These are phyloP conservation scores for Allium fistulosum DNA, from an alignment of 106 monocot species.

Conservation along the genomic window DNA sequence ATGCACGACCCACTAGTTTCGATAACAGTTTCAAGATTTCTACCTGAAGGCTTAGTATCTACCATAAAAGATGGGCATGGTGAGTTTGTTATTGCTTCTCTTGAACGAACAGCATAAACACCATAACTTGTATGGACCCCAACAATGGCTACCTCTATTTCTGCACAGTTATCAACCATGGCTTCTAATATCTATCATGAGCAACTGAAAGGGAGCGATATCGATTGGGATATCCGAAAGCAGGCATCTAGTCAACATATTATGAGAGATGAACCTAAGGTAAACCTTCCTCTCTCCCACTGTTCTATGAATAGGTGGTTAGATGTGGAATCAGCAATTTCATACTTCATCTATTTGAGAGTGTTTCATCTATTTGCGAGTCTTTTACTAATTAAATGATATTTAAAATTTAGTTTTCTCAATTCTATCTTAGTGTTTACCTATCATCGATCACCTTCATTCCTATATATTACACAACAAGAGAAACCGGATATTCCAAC, in stretches of 20 bases:
- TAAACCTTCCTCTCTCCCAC: conserved; percentile 3
- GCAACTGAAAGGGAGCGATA: conserved; percentile 76
- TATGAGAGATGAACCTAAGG: conserved; percentile 99
- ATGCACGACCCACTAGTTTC: conserved; percentile 99
- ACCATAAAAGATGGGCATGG: conserved; percentile 89
- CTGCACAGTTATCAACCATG: conserved; percentile 95
- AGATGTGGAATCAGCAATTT: no score
- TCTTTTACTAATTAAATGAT: no score
- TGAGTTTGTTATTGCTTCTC: conserved; percentile 72
- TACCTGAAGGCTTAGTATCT: conserved; percentile 98
- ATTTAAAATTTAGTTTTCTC: no score
- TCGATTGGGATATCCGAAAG: conserved; percentile 99
- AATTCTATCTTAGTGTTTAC: no score
- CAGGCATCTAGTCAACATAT: conserved; percentile 87
- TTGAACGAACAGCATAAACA: conserved; percentile 97
- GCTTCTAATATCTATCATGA: conserved; percentile 89
- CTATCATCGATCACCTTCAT: no score
- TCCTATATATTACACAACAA: no score
- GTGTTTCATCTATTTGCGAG: no score
- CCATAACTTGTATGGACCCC: conserved; percentile 99
- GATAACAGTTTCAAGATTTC: conserved; percentile 87
- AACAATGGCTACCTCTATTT: conserved; percentile 96
- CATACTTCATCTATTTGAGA: no score
- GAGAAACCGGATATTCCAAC: no score
- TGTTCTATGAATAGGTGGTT: no score